phyloP scores from a whole-genome alignment of 805 yeast species.

The Debaryomyces prosopidis region DNA sequence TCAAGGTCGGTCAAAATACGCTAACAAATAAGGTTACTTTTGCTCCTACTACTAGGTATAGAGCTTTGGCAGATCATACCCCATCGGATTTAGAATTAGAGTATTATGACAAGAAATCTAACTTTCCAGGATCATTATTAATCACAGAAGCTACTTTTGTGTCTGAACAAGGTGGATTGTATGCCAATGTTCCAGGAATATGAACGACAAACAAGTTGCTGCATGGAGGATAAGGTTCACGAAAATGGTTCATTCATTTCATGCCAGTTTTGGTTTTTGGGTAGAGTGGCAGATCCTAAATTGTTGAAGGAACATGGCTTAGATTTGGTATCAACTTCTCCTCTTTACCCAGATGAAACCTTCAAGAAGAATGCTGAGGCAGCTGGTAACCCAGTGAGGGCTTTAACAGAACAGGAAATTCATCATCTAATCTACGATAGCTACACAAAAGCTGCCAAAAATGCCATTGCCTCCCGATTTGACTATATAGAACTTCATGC shows the following conservation, averaged over 20 bases:
- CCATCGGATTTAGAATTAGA: too few relatives aligned
- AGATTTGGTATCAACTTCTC: constrained; percentile 17
- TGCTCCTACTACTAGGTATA: constrained; percentile 29
- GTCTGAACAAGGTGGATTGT: too few relatives aligned
- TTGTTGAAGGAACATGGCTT: constrained; percentile 21
- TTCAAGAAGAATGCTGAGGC: constrained; percentile 13
- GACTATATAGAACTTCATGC: constrained; percentile 43
- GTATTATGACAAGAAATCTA: constrained; percentile 31
- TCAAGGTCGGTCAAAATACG: constrained; percentile 30
- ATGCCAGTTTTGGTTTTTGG: constrained; percentile 53
- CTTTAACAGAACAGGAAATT: too few relatives aligned
- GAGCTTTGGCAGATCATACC: too few relatives aligned
- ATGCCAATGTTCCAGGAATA: constrained; percentile 48
- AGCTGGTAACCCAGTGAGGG: constrained; percentile 17
- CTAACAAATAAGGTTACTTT: constrained; percentile 21
- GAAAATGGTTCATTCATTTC: constrained; percentile 40
- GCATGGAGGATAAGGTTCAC: constrained; percentile 55
- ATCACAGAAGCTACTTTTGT: too few relatives aligned
- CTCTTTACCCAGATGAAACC: constrained; percentile 14
- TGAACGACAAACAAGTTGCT: constrained; percentile 45
- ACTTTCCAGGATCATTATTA: too few relatives aligned
- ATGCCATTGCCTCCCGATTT: constrained; percentile 35
- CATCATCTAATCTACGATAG: too few relatives aligned
- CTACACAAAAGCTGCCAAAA: constrained; percentile 25
- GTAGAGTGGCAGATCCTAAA: constrained; percentile 46